A percentile compares a stretch with the other conserved stretches of the same genome.
phyloP scores from a whole-genome alignment of 1,284 basidiomycete species.

The Tausonia pullulans region DNA sequence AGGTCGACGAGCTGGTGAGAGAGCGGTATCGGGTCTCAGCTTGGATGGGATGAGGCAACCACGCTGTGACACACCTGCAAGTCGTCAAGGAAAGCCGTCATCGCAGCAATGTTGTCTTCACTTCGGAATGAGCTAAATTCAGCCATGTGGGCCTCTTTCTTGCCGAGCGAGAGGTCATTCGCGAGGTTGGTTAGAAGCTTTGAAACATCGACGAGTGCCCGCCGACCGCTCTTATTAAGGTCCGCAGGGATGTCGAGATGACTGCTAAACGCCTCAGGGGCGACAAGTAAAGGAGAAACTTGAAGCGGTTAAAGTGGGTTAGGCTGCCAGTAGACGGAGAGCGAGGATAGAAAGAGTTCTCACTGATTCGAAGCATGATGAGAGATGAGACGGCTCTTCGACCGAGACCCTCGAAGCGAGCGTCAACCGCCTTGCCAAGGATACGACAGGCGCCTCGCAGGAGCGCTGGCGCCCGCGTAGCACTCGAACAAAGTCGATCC shows the following conservation, averaged over 20 bases:
- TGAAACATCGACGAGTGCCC: constrained; percentile 11
- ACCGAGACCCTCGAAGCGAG: not conserved
- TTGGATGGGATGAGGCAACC: not conserved
- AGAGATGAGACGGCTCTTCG: constrained; percentile 9
- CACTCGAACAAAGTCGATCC: not conserved
- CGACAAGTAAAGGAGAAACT: constrained; percentile 4
- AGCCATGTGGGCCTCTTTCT: not conserved
- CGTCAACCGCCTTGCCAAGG: constrained; percentile 6
- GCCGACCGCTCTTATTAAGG: not conserved
- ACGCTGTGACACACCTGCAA: not conserved
- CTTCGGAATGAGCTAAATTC: constrained; percentile 1
- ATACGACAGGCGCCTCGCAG: constrained; percentile 7
- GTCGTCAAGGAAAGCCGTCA: not conserved
- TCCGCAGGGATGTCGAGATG: too few relatives aligned
- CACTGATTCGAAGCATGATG: constrained; percentile 4
- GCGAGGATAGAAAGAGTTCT: too few relatives aligned
- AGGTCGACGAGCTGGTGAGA: not conserved
- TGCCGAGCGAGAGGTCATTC: constrained; percentile 7
- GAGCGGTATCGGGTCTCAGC: not conserved
- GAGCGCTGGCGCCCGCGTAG: not conserved
- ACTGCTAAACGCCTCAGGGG: not conserved
- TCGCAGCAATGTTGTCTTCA: not conserved
- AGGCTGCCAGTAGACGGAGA: too few relatives aligned
- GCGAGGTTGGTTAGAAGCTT: constrained; percentile 11
- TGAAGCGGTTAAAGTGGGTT: too few relatives aligned